Conservation (phyloP, 257 asterid genomes). For the Misopates orontium region DNA sequence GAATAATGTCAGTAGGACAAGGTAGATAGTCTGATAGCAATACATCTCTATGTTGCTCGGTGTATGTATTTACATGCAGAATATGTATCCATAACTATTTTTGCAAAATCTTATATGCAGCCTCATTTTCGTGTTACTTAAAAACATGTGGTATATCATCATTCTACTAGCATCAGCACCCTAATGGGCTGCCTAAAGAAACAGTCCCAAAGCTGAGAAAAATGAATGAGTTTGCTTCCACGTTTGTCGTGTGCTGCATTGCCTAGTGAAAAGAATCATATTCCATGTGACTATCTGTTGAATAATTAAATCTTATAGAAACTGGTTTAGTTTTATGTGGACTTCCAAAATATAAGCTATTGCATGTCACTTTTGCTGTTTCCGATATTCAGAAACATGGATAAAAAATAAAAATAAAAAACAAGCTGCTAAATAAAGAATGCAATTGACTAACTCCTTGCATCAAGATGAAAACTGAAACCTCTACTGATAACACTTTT, state of each 20-base stretch:
- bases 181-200: no score
- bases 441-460: neutral
- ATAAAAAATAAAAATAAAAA: no score
- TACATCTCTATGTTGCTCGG: neutral
- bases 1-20: conserved; percentile 2
- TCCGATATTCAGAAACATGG: no score
- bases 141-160: neutral
- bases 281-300: neutral
- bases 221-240: neutral
- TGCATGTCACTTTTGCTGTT: neutral
- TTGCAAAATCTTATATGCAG: no score
- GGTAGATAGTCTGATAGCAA: neutral
- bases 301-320: neutral
- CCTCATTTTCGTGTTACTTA: neutral
- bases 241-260: neutral
- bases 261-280: neutral
- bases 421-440: no score
- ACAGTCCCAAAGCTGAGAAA: no score
- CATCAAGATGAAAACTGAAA: neutral
- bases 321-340: neutral
- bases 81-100: no score
- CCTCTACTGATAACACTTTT: neutral
- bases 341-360: neutral
- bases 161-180: no score
- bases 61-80: no score